Percentiles rank a stretch among this genome's conserved stretches.
These are phyloP conservation scores for Cyclostephanos invisitatus DNA, from an alignment of 108 stramenopile genomes.

Conservation along the genomic window DNA sequence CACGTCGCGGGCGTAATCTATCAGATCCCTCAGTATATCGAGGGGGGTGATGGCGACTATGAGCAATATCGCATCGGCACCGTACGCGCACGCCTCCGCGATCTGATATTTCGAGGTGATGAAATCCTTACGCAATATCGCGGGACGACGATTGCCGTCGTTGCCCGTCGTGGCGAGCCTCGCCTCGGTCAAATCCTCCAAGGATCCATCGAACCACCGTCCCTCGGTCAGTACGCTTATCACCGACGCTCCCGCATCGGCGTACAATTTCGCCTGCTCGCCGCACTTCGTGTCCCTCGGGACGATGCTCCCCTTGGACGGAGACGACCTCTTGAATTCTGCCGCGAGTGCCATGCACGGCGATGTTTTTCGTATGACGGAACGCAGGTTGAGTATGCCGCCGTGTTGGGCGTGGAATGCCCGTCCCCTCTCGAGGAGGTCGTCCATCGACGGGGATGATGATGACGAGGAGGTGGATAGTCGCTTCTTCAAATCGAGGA, in stretches of 20 bases:
- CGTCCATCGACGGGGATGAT: conserved; percentile 22
- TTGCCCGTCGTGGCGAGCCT: conserved; percentile 51
- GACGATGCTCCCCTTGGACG: conserved; percentile 94
- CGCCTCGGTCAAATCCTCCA: conserved; percentile 79
- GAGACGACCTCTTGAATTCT: conserved; percentile 98
- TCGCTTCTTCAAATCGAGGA: conserved; percentile 65
- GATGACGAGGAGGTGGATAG: neutral
- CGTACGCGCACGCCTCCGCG: conserved; percentile 90
- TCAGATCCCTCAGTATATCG: conserved; percentile 71
- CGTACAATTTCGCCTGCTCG: conserved; percentile 85
- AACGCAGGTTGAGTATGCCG: conserved; percentile 59
- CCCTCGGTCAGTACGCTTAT: conserved; percentile 96
- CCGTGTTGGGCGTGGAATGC: conserved; percentile 63
- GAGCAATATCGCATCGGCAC: conserved; percentile 94
- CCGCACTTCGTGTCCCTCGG: conserved; percentile 56
- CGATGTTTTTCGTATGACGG: conserved; percentile 58
- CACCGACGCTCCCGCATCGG: conserved; percentile 86
- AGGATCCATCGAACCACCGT: conserved; percentile 91
- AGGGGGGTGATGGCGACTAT: conserved; percentile 90
- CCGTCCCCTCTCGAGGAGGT: conserved; percentile 44
- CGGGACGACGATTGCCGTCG: conserved; percentile 56
- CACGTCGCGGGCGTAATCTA: conserved; percentile 70
- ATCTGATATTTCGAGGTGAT: conserved; percentile 87
- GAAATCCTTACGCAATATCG: conserved; percentile 96
- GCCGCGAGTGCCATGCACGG: conserved; percentile 93